Conservation (phyloP, 1,139 yeast genomes). For the Chernovozyma aurita region DNA sequence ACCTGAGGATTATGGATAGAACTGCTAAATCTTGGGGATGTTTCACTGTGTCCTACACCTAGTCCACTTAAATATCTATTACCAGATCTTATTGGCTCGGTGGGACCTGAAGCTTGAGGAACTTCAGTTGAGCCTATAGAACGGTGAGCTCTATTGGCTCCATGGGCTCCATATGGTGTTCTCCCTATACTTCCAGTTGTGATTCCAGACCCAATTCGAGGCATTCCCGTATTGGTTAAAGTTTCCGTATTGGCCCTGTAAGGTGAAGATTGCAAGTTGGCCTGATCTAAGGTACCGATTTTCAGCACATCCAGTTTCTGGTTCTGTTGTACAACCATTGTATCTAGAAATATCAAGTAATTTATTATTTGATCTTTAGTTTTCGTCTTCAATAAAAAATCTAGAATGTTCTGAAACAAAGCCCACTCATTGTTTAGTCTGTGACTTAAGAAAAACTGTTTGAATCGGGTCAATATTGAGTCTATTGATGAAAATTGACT, state of each 20-base stretch:
- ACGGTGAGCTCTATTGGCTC: no score
- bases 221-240: not conserved
- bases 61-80: not conserved
- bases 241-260: constrained; percentile 5
- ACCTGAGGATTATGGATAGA: no score
- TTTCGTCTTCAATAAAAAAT: constrained; percentile 24
- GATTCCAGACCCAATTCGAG: not conserved
- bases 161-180: no score
- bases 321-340: constrained; percentile 8
- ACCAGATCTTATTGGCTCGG: not conserved
- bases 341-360: constrained; percentile 32
- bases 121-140: no score
- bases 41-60: not conserved
- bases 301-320: not conserved
- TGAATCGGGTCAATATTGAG: constrained; percentile 20
- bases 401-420: constrained; percentile 27
- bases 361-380: constrained; percentile 31
- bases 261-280: constrained; percentile 13
- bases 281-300: not conserved
- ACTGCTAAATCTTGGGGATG: not conserved
- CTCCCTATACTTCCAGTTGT: no score
- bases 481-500: constrained; percentile 11
- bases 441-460: constrained; percentile 22
- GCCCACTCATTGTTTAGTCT: constrained; percentile 28
- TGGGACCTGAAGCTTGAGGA: not conserved